Evolutionary conservation across 1,284 basidiomycete genomes (phyloP).

Genomic region (Rhodotorula sp.): DNA sequence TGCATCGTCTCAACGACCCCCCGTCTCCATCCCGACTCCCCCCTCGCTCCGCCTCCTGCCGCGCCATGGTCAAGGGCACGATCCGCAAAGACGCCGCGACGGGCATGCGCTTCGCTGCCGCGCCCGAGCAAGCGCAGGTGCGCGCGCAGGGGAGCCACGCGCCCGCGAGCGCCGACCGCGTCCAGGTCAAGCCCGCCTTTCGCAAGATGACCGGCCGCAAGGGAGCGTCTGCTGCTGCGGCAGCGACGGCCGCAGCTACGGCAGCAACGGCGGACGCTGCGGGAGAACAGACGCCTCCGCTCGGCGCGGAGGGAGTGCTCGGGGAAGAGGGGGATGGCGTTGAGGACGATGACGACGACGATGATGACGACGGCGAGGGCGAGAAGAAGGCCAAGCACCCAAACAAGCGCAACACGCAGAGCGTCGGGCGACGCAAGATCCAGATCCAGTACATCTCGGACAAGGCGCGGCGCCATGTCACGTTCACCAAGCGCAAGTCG

Average conservation of each 20-base stretch:
- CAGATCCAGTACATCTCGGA: slow-evolving; percentile 90
- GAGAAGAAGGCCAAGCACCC: slow-evolving; percentile 22
- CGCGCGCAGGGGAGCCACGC: not conserved
- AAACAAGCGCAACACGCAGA: slow-evolving; percentile 38
- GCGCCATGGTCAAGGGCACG: not conserved
- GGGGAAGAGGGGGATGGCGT: slow-evolving; percentile 14
- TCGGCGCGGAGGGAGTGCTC: not conserved
- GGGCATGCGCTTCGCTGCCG: slow-evolving; percentile 3
- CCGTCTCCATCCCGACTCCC: not conserved
- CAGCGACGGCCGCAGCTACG: not conserved
- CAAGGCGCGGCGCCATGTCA: slow-evolving; percentile 75
- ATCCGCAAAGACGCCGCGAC: not conserved
- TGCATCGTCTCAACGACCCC: not conserved
- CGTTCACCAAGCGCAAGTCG: slow-evolving; percentile 99
- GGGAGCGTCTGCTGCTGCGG: not conserved
- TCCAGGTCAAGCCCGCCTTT: not conserved
- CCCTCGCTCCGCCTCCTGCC: too few species aligned
- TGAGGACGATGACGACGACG: slow-evolving; percentile 11
- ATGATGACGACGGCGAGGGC: not conserved
- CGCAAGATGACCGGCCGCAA: not conserved
- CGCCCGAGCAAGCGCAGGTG: slow-evolving; percentile 1
- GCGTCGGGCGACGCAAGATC: slow-evolving; percentile 84
- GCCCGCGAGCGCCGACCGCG: not conserved
- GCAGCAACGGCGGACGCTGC: not conserved
- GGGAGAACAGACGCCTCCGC: not conserved